These are phyloP conservation scores for Fusarium lateritium DNA, from an alignment of 2,329 filamentous ascomycete species.

Conservation along the genomic window DNA sequence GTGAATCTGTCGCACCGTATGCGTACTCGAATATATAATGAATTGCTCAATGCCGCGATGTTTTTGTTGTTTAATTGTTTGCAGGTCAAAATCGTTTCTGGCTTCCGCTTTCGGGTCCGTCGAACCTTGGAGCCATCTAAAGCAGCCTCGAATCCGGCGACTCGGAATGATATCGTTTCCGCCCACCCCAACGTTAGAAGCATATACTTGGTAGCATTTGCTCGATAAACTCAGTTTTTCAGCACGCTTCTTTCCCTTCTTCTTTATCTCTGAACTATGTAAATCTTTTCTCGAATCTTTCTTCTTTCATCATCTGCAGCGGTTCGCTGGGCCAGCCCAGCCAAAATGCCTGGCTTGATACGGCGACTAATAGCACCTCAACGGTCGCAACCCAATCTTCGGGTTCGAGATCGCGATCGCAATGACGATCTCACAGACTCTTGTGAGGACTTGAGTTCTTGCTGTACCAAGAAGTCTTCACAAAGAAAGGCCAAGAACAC, in stretches of 20 bases:
- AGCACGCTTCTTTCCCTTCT: conserved; percentile 9
- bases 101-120: conserved; percentile 38
- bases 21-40: conserved; percentile 34
- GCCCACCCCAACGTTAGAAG: conserved; percentile 4
- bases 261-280: conserved; percentile 8
- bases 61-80: conserved; percentile 24
- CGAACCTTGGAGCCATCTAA: conserved; percentile 38
- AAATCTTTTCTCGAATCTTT: conserved; percentile 30
- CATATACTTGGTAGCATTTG: conserved; percentile 33
- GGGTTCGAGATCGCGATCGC: conserved; percentile 23
- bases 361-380: conserved; percentile 46
- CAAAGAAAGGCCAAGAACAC: conserved; percentile 34
- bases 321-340: conserved; percentile 9
- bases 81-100: conserved; percentile 35
- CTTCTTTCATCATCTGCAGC: conserved; percentile 31
- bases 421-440: conserved; percentile 35
- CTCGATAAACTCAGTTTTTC: conserved; percentile 37
- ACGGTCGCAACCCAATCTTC: conserved; percentile 23
- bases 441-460: conserved; percentile 41
- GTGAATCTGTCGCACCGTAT: conserved; percentile 31
- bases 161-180: conserved; percentile 26
- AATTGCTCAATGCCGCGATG: conserved; percentile 23
- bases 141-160: conserved; percentile 37
- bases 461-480: conserved; percentile 32
- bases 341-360: conserved; percentile 47